These are phyloP conservation scores for Pyricularia grisea DNA, from an alignment of 2,329 filamentous ascomycete species.

Conservation along the genomic window DNA sequence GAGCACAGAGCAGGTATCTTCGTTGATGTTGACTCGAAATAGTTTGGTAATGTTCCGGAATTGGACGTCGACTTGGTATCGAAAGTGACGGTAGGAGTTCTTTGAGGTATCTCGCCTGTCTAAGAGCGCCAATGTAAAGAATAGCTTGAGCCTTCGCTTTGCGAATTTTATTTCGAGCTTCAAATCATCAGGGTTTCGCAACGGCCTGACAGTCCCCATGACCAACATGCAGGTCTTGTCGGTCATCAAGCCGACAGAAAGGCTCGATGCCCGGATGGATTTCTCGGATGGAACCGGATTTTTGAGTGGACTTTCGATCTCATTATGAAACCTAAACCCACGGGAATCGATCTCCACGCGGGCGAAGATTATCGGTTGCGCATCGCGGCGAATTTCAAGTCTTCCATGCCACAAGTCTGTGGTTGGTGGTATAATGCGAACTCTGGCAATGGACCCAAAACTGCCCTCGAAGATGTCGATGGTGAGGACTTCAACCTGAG, in stretches of 20 bases:
- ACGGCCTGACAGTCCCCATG: slow-evolving; percentile 35
- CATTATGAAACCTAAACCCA: slow-evolving; percentile 6
- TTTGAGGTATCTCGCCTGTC: slow-evolving; percentile 8
- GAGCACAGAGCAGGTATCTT: slow-evolving; percentile 28
- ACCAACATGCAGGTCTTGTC: slow-evolving; percentile 46
- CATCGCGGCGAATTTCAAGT: slow-evolving; percentile 31
- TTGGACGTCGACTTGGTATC: slow-evolving; percentile 32
- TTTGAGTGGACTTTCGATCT: slow-evolving; percentile 9
- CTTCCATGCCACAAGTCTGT: slow-evolving; percentile 19
- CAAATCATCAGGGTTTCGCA: slow-evolving; percentile 12
- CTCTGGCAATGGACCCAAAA: slow-evolving; percentile 25
- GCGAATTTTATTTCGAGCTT: slow-evolving; percentile 28
- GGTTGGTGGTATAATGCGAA: slow-evolving; percentile 52
- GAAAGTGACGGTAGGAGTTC: slow-evolving; percentile 1
- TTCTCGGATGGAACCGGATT: slow-evolving; percentile 20
- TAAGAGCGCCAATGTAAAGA: slow-evolving; percentile 19
- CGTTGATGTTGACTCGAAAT: slow-evolving; percentile 23
- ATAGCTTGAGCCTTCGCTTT: slow-evolving; percentile 17
- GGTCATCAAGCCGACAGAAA: slow-evolving; percentile 56
- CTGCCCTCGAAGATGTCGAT: slow-evolving; percentile 45
- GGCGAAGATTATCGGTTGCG: slow-evolving; percentile 3
- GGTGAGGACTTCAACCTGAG: slow-evolving; percentile 13
- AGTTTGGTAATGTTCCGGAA: slow-evolving; percentile 37
- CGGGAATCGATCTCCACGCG: slow-evolving; percentile 5
- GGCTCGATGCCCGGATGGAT: slow-evolving; percentile 28